A percentile compares a stretch with the other conserved stretches of the same genome.
These are phyloP conservation scores for Sphenostylis stenocarpa DNA, from an alignment of 306 rosid species.

Conservation along the genomic window DNA sequence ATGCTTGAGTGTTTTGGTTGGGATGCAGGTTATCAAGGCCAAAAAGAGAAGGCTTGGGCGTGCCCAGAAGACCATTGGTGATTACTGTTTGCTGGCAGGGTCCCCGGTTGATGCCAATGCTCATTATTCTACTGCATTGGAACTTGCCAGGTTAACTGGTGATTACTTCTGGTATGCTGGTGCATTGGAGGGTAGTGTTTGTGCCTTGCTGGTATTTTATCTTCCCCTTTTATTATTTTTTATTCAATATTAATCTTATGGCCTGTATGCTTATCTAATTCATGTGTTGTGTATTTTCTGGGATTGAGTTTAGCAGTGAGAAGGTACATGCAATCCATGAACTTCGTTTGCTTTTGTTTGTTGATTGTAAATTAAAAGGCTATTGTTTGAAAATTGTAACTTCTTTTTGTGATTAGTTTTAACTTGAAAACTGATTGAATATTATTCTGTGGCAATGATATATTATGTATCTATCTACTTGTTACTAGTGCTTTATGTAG, in stretches of 20 bases:
- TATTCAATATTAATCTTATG: neutral
- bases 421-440: constrained; percentile 13
- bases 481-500: neutral
- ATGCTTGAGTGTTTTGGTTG: constrained; percentile 31
- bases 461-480: constrained; percentile 1
- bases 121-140: constrained; percentile 85
- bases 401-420: constrained; percentile 5
- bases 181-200: constrained; percentile 91
- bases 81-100: constrained; percentile 92
- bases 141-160: constrained; percentile 87
- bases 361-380: neutral
- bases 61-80: constrained; percentile 97
- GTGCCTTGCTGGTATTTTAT: constrained; percentile 80
- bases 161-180: constrained; percentile 98
- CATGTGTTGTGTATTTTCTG: neutral
- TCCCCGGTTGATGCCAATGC: constrained; percentile 98
- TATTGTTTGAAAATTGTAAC: neutral
- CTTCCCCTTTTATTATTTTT: neutral
- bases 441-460: neutral
- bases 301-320: neutral
- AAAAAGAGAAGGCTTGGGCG: constrained; percentile 97
- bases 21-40: constrained; percentile 86
- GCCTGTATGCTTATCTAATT: neutral
- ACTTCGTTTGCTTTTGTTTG: constrained; percentile 14
- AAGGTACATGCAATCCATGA: neutral